These are phyloP conservation scores for Aspergillus cejpii DNA, from an alignment of 2,329 filamentous ascomycete genomes.

Conservation along the genomic window DNA sequence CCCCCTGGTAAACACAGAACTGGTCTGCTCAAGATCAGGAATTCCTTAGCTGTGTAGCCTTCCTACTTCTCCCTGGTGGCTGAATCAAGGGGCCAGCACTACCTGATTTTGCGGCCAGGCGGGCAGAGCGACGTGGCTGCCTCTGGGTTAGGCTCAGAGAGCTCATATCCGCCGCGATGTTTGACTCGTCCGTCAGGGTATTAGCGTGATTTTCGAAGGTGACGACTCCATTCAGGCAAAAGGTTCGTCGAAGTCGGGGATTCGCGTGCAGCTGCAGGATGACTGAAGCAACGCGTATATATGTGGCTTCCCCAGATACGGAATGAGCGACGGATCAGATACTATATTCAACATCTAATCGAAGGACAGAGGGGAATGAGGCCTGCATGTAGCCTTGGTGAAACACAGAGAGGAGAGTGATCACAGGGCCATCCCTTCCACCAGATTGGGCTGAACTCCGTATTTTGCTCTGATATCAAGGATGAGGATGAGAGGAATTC, in stretches of 20 bases:
- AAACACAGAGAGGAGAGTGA: not conserved
- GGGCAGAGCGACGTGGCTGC: conserved; percentile 9
- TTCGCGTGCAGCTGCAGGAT: not conserved
- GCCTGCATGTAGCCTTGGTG: not conserved
- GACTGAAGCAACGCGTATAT: not conserved
- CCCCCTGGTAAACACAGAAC: conserved; percentile 35
- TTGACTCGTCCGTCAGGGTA: conserved; percentile 9
- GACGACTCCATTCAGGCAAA: conserved; percentile 5
- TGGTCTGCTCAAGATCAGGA: conserved; percentile 26
- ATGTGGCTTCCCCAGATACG: too few species aligned
- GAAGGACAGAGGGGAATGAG: too few species aligned
- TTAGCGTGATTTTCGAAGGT: conserved; percentile 9
- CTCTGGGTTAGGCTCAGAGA: conserved; percentile 7
- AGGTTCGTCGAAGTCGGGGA: not conserved
- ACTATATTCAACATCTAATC: too few species aligned
- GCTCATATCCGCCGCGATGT: conserved; percentile 3
- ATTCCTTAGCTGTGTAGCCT: conserved; percentile 2
- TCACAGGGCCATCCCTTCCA: not conserved
- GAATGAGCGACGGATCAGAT: too few species aligned
- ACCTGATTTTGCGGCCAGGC: conserved; percentile 5
- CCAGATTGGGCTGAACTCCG: not conserved
- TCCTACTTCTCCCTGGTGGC: conserved; percentile 1
- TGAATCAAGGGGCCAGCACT: too few species aligned
- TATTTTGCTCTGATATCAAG: not conserved
- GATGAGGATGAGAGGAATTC: not conserved